Evolutionary conservation across 2,329 filamentous ascomycete species (phyloP), one percentile per base, ranked within the genome.

Genomic region (Trichoderma gracile): DNA sequence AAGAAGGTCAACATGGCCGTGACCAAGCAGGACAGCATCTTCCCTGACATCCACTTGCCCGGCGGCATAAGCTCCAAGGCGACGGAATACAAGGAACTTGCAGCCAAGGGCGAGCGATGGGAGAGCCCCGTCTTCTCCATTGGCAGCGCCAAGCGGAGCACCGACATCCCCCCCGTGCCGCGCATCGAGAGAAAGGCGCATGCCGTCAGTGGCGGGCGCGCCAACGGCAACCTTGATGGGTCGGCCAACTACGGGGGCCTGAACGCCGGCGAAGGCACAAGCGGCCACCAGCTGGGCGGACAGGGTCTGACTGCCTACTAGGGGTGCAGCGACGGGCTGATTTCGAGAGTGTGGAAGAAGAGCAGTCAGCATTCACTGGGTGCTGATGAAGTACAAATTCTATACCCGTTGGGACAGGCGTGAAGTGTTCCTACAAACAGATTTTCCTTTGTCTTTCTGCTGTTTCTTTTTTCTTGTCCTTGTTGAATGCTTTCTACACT

Each of bases 91-190:
- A 92, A 88, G 80, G 87, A 97, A 23, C 84, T 97, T 65, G 92
- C 94, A 9, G 82, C 82, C 69, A 92, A 95, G 86, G 95, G 95
- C 59, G 91, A 97, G 63, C 89, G 88, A 77, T 99, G 95, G 95
- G 90, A 97, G 82, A 96, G 91, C 67, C 92, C 94, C 10, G 87
- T 99, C 72, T 99, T 99, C 81, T 89, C 87, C 66, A 89, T 98
- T 71, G 94, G 95, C 54, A 84, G 80, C 49, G 93, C 93, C 12
- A 81, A 85, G 63, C 88, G 89, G 78, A 92, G 91, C 47, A 83
- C 79, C 25, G 85, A 90, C 72, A 83, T 97, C 49, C 93, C 93
- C 1, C 74, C 73, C n/a, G 79, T 82, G 2, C 84, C 84, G 25
- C 74, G 78, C 64, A 78, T 87, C 14, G 76, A 78, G 65, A 78